Base-by-base conservation (phyloP, 257 asterid species). In the Ocimum tenuiflorum region DNA sequence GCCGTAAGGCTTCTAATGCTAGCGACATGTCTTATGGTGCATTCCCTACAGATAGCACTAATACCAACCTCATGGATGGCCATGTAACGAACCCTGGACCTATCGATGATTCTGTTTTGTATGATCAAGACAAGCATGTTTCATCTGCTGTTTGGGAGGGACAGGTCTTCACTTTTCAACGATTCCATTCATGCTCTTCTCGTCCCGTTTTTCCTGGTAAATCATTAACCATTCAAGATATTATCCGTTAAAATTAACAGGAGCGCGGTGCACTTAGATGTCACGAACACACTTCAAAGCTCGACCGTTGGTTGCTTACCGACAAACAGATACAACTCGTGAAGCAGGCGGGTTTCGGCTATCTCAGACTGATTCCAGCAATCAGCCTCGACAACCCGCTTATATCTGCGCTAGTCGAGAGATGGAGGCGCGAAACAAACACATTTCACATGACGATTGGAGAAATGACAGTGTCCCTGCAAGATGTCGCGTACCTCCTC, bases 241-340 rank as follows among this genome's bases (percentile, higher is more conserved):
- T 45, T 49, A 57, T 3, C 47, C 58, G 36, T 47, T 24, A 12
- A 70, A 58, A 58, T 78, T 22, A 73, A 71, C 86, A 91, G 95
- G 96, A 91, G 76, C 79, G 95, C 19, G 92, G 95, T 49, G 96
- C 95, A 64, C 95, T 91, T 69, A 81, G 98, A 74, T 91, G 98
- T 67, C 96, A 88, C 72, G 96, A 91, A 68, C 98, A 91, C 73
- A 91, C 98, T 59, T 91, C 96, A 67, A 88, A 87, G 88, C 95
- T 91, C 61, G 96, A 89, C 69, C 86, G 83, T 20, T 91, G 98
- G 98, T 68, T 82, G 80, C 95, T 91, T 33, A 85, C 89, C 0
- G 91, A 83, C 43, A 79, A 48, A 72, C 81, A 72, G 45, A 36
- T 77, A 9, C 75, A 77, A 56, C 35, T 88, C 54, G 89, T 88